Evolutionary conservation across 1,284 basidiomycete species (phyloP).

Genomic region (Rhodotorula sp.): DNA sequence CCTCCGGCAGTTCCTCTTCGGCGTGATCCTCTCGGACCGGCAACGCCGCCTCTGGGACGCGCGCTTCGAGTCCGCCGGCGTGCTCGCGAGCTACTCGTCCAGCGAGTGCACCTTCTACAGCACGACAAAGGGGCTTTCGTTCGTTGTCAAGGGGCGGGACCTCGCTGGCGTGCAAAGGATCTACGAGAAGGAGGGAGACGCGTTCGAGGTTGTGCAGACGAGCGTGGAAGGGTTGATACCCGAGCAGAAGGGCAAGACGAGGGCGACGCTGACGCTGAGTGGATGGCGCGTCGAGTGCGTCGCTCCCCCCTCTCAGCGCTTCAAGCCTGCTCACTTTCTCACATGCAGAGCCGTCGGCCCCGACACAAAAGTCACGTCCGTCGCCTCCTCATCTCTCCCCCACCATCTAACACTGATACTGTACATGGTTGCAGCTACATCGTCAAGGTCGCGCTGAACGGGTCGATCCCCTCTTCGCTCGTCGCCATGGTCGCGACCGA

Average conservation of each 20-base stretch:
- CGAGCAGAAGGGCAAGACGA: constrained; percentile 18
- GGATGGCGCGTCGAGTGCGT: constrained; percentile 25
- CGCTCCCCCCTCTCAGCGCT: background rate
- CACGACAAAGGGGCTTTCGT: constrained; percentile 18
- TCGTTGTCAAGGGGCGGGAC: constrained; percentile 21
- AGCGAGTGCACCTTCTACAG: constrained; percentile 20
- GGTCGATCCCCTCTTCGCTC: constrained; percentile 15
- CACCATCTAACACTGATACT: too few relatives aligned
- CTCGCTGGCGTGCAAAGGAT: constrained; percentile 23
- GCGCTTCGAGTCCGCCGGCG: too few relatives aligned
- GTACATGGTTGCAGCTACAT: too few relatives aligned
- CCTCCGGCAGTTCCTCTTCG: too few relatives aligned
- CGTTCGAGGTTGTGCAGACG: constrained; percentile 14
- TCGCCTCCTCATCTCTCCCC: too few relatives aligned
- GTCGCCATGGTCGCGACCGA: constrained; percentile 18
- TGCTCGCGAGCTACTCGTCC: constrained; percentile 5
- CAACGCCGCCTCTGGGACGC: too few relatives aligned
- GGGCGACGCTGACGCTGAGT: constrained; percentile 19
- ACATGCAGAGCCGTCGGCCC: constrained; percentile 3
- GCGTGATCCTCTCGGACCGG: too few relatives aligned
- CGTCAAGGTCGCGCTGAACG: constrained; percentile 26
- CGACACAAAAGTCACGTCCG: constrained; percentile 7
- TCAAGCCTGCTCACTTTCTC: background rate
- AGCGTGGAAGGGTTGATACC: constrained; percentile 13
- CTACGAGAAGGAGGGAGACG: constrained; percentile 13